Base-by-base conservation (phyloP, 2,329 filamentous ascomycete genomes). In the Arthrinium phaeospermum region DNA sequence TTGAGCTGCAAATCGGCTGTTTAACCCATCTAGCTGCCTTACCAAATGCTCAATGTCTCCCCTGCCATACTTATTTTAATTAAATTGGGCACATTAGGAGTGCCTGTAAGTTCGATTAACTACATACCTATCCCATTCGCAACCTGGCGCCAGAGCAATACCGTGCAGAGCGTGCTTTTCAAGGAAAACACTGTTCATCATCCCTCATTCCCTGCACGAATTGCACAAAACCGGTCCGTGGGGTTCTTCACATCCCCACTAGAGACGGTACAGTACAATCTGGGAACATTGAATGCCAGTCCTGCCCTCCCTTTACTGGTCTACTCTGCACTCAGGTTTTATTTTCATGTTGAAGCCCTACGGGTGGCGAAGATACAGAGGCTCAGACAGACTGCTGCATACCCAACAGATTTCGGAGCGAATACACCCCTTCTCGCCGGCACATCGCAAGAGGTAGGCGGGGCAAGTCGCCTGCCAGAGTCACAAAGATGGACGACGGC, bases 401-500 rank as follows among this genome's bases (percentile, higher is more conserved):
- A 41, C 30, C 57, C 34, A 41, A 64, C 57, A 24, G 34, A 64
- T n/a, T 24, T 22, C 30, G 4, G 34, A 37, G 34, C 34, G 22
- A 64, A n/a, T 13, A n/a, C 19, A 13, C 57, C 30, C 57, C 19
- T 41, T 64, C 57, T 64, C 57, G 34, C 22, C 57, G 41, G 57
- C 34, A 64, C 57, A 41, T 41, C 34, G 34, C 53, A 37, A 61
- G 22, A 61, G 53, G 53, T 61, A 22, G 53, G 53, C 57, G 57
- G 57, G 57, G 57, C 57, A 64, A 64, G 57, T 41, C 68, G 37
- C 44, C 68, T 34, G 27, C n/a, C 45, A 45, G 46, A 45, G 70
- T 70, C 69, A 69, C 77, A 75, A 76, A 75, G 72, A 77, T 78
- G 73, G 74, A 76, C 46, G 47, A 45, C 27, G 46, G 70, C 37